phyloP scores from a whole-genome alignment of 2,329 filamentous ascomycete genomes.

The Myriangium duriaei region DNA sequence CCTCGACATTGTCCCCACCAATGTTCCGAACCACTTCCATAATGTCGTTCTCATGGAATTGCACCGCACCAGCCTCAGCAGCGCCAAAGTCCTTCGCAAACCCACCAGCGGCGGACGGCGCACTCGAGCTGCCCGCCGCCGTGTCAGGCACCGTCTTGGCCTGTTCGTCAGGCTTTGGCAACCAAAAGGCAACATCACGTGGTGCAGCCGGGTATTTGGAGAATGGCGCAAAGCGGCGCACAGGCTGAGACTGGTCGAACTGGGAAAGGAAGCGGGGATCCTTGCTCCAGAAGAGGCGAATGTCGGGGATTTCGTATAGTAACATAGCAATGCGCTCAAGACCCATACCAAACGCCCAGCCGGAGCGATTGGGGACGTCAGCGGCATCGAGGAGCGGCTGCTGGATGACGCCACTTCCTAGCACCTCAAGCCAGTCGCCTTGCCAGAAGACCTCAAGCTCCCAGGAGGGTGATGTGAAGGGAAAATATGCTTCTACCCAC shows the following conservation, averaged over 20 bases:
- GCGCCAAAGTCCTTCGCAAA: slow-evolving; percentile 17
- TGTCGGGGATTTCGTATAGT: slow-evolving; percentile 90
- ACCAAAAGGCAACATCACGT: slow-evolving; percentile 93
- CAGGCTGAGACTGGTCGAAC: slow-evolving; percentile 47
- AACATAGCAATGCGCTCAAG: slow-evolving; percentile 96
- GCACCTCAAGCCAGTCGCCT: slow-evolving; percentile 88
- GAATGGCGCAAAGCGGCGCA: slow-evolving; percentile 67
- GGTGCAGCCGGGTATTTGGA: slow-evolving; percentile 82
- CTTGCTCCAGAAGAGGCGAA: slow-evolving; percentile 87
- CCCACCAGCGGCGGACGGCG: slow-evolving; percentile 23
- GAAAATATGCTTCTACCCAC: slow-evolving; percentile 97
- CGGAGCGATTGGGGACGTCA: slow-evolving; percentile 59
- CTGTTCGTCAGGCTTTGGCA: slow-evolving; percentile 30
- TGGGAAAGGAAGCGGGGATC: slow-evolving; percentile 79
- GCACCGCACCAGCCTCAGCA: slow-evolving; percentile 1
- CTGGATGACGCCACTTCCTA: slow-evolving; percentile 83
- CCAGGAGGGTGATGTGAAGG: slow-evolving; percentile 91
- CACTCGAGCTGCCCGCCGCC: slow-evolving; percentile 20
- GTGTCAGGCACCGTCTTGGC: slow-evolving; percentile 17
- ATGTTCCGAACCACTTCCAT: slow-evolving; percentile 88
- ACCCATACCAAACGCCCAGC: slow-evolving; percentile 93
- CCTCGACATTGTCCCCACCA: slow-evolving; percentile 74
- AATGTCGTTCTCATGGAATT: slow-evolving; percentile 86
- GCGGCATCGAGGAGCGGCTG: slow-evolving; percentile 72
- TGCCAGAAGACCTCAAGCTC: slow-evolving; percentile 93